Evolutionary conservation across 768 basidiomycete genomes (phyloP).

Genomic region (Podaxis sp.): DNA sequence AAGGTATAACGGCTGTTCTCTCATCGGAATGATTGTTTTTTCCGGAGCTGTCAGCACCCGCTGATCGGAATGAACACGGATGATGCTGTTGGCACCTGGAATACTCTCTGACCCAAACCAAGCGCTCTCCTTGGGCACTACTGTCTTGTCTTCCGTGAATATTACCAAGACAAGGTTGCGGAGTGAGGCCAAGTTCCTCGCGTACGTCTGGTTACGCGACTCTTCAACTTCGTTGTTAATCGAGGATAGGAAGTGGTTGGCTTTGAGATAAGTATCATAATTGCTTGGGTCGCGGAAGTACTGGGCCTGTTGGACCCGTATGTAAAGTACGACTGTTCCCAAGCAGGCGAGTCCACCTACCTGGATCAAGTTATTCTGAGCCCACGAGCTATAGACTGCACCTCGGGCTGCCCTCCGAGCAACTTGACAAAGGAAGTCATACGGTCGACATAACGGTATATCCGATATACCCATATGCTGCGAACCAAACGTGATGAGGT

Average conservation of each 20-base stretch:
- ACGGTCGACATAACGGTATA: slow-evolving; percentile 59
- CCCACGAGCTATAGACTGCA: slow-evolving; percentile 74
- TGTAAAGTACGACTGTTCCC: not conserved
- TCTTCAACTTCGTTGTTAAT: slow-evolving; percentile 77
- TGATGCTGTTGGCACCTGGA: slow-evolving; percentile 27
- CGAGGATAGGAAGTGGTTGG: slow-evolving; percentile 65
- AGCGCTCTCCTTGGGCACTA: slow-evolving; percentile 79
- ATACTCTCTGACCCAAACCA: slow-evolving; percentile 80
- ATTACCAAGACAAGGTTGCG: slow-evolving; percentile 69
- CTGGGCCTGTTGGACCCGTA: slow-evolving; percentile 56
- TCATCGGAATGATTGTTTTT: slow-evolving; percentile 64
- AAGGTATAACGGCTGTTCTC: slow-evolving; percentile 63
- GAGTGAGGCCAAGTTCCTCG: slow-evolving; percentile 56
- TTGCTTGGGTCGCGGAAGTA: slow-evolving; percentile 78
- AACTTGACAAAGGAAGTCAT: slow-evolving; percentile 68
- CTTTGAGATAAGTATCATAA: slow-evolving; percentile 52
- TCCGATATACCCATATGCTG: slow-evolving; percentile 88
- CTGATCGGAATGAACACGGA: not conserved
- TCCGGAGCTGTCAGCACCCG: not conserved
- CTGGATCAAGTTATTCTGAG: slow-evolving; percentile 73
- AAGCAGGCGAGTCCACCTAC: slow-evolving; percentile 30
- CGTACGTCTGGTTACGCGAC: slow-evolving; percentile 58
- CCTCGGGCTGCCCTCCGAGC: slow-evolving; percentile 59
- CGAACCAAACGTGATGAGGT: slow-evolving; percentile 84
- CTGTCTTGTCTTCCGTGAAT: slow-evolving; percentile 72